phyloP scores from a whole-genome alignment of 2,329 filamentous ascomycete species.

The Fusarium armeniacum region DNA sequence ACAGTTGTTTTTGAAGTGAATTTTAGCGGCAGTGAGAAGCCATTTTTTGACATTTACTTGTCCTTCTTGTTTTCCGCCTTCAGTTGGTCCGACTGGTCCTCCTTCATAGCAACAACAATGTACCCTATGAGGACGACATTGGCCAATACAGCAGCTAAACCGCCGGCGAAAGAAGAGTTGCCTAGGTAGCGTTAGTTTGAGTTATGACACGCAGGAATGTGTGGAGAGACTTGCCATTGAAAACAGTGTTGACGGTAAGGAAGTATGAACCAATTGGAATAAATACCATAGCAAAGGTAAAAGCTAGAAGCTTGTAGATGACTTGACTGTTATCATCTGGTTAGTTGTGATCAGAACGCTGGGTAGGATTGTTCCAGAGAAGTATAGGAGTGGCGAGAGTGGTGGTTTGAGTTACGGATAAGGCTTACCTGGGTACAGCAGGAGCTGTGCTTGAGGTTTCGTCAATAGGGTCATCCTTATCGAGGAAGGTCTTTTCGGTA shows the following conservation, averaged over 20 bases:
- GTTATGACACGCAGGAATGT: slow-evolving; percentile 8
- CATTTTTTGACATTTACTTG: slow-evolving; percentile 50
- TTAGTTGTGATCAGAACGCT: slow-evolving; percentile 15
- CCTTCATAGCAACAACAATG: slow-evolving; percentile 89
- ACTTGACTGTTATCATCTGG: slow-evolving; percentile 72
- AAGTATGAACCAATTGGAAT: slow-evolving; percentile 93
- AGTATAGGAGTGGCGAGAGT: slow-evolving; percentile 17
- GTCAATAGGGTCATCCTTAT: slow-evolving; percentile 67
- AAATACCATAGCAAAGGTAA: slow-evolving; percentile 92
- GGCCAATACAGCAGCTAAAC: slow-evolving; percentile 86
- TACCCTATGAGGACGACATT: slow-evolving; percentile 94
- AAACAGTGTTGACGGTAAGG: slow-evolving; percentile 79
- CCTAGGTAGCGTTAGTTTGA: slow-evolving; percentile 65
- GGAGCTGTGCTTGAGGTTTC: slow-evolving; percentile 81
- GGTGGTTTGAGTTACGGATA: slow-evolving; percentile 19
- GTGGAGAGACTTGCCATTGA: slow-evolving; percentile 71
- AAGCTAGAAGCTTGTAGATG: slow-evolving; percentile 89
- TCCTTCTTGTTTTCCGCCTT: slow-evolving; percentile 66
- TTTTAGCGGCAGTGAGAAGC: background rate
- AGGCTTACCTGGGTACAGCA: slow-evolving; percentile 82
- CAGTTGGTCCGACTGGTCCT: slow-evolving; percentile 71
- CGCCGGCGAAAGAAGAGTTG: slow-evolving; percentile 89
- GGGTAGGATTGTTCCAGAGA: background rate
- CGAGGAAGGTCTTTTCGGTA: slow-evolving; percentile 75
- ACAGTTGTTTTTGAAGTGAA: slow-evolving; percentile 1